Evolutionary conservation across 495 filamentous ascomycete species (phyloP).

Genomic region (Daldinia childiae): DNA sequence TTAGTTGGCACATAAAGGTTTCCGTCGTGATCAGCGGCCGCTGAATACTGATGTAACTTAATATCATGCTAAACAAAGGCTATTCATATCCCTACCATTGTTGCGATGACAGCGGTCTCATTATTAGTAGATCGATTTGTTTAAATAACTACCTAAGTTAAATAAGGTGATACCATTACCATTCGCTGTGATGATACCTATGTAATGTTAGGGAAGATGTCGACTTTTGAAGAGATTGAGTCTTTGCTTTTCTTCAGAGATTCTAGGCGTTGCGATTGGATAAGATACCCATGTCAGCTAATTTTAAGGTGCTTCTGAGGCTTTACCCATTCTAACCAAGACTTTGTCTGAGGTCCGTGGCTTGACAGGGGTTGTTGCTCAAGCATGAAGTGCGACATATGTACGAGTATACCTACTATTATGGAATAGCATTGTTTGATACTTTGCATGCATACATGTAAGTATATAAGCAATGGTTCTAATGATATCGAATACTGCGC

Average conservation of each 20-base stretch:
- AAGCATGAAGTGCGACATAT: conserved; percentile 14
- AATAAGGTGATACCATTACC: conserved; percentile 17
- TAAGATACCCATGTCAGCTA: conserved; percentile 37
- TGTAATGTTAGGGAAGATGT: conserved; percentile 18
- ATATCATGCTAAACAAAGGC: background rate
- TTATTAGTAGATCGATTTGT: conserved; percentile 4
- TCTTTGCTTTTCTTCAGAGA: conserved; percentile 27
- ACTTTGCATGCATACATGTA: background rate
- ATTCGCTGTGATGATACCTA: background rate
- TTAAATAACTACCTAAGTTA: conserved; percentile 12
- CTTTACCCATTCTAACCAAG: conserved; percentile 33
- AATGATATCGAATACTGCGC: background rate
- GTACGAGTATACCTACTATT: background rate
- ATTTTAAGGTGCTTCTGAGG: conserved; percentile 45
- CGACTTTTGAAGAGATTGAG: conserved; percentile 26
- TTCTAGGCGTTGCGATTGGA: conserved; percentile 31
- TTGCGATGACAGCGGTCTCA: conserved; percentile 25
- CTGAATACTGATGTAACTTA: conserved; percentile 7
- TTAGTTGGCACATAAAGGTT: conserved; percentile 30
- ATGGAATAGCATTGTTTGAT: background rate
- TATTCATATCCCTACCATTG: conserved; percentile 4
- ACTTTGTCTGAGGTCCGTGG: conserved; percentile 31
- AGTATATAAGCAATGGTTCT: background rate
- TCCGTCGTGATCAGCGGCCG: conserved; percentile 16
- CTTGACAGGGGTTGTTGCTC: conserved; percentile 34